Evolutionary conservation across 768 basidiomycete species (phyloP), one percentile per base, ranked within the genome.

Genomic region (Rhizopogon sp.): DNA sequence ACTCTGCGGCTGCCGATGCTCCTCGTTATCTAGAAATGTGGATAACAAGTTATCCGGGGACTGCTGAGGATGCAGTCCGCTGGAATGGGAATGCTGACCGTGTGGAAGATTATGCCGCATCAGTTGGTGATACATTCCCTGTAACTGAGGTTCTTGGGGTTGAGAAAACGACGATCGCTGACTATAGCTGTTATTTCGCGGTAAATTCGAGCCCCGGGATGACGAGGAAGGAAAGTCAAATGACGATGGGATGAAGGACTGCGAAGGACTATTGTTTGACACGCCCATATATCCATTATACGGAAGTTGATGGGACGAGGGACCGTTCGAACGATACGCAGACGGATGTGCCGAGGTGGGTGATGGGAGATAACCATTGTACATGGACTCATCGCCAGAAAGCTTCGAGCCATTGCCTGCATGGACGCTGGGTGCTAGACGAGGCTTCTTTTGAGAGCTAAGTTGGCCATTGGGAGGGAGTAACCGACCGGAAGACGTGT

Each of bases 141-240:
- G 69, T 9, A 69, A 16, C 39, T 68, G 69, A 14, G 64, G 16
- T 40, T 68, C 67, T 54, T 65, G 68, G 5, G 51, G 52, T 29
- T 70, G 65, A 13, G 66, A 57, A 52, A 68, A 69, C 47, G 65
- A 58, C 6, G 67, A 56, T 29, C 70, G 68, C 47, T 62, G 60
- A 41, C 39, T 62, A 42, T 71, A 70, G 17, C 57, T 59, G n/a
- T 52, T 28, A 17, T 56, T 60, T 39, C 68, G 64, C 16, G 70
- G 58, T 54, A 61, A 42, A 29, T 37, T 43, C 28, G 49, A 43
- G 25, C 64, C 43, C 52, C 68, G 64, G 17, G 68, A 57, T 1
- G 58, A 64, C 3, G 69, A 69, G 13, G 68, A 60, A 9, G 68
- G 58, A 47, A 68, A 70, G 37, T 69, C 70, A 44, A 70, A 66